phyloP scores from a whole-genome alignment of 225 moss, liverwort and hornwort species.

The Antitrichia curtipendula region DNA sequence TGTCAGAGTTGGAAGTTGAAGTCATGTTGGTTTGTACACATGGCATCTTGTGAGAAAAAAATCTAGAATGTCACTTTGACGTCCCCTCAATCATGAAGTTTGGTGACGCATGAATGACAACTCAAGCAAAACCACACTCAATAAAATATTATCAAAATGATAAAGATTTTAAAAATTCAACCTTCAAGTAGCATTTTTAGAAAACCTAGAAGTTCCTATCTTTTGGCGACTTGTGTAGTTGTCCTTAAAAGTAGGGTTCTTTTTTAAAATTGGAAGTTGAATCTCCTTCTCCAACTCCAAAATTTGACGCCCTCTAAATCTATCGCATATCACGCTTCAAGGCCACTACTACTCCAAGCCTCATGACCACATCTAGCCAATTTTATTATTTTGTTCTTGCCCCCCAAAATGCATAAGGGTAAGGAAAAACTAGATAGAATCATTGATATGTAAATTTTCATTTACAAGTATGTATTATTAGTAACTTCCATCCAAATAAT shows the following conservation, averaged over 20 bases:
- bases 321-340: not conserved
- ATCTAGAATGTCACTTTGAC: not conserved
- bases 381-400: not conserved
- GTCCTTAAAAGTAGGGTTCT: not conserved
- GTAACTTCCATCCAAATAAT: not conserved
- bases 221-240: fast-evolving
- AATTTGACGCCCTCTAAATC: fast-evolving
- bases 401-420: fast-evolving
- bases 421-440: not conserved
- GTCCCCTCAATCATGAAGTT: not conserved
- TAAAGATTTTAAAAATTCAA: fast-evolving
- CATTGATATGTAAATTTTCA: not conserved
- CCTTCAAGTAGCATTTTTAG: no score
- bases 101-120: not conserved
- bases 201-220: not conserved
- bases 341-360: no score
- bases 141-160: not conserved
- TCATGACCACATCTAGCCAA: fast-evolving
- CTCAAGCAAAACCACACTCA: not conserved
- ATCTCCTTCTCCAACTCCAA: no score
- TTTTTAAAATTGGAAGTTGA: not conserved
- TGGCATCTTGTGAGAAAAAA: not conserved
- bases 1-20: no score
- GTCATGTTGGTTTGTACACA: not conserved
- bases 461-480: no score